These are phyloP conservation scores for Malus asiatica DNA, from an alignment of 306 rosid genomes.

Conservation along the genomic window DNA sequence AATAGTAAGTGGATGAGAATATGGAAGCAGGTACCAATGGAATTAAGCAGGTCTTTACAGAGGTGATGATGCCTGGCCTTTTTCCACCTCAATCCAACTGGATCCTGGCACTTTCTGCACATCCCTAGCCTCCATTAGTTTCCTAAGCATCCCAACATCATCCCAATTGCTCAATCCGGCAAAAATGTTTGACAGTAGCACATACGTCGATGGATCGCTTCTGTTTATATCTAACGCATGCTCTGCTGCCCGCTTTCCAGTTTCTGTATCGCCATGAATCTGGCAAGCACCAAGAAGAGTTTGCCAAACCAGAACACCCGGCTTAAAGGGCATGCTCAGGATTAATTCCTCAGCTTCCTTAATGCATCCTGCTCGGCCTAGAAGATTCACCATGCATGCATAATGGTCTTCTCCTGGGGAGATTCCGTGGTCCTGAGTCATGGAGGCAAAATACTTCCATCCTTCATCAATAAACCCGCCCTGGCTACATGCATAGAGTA, in stretches of 20 bases:
- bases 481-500: constrained; percentile 79
- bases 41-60: background rate
- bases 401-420: constrained; percentile 67
- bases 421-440: constrained; percentile 47
- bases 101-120: constrained; percentile 68
- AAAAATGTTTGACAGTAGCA: constrained; percentile 59
- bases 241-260: constrained; percentile 55
- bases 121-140: constrained; percentile 56
- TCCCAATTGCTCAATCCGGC: constrained; percentile 63
- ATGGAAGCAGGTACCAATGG: too few relatives aligned
- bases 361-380: constrained; percentile 56
- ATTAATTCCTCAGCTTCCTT: constrained; percentile 67
- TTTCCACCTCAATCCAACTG: constrained; percentile 47
- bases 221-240: constrained; percentile 35
- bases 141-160: constrained; percentile 40
- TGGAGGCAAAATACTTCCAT: constrained; percentile 52
- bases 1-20: too few relatives aligned
- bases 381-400: constrained; percentile 63
- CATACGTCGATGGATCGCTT: constrained; percentile 59
- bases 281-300: constrained; percentile 74
- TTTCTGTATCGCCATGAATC: constrained; percentile 49
- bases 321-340: constrained; percentile 43
- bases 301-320: constrained; percentile 65
- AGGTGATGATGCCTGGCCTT: background rate
- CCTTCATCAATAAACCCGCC: constrained; percentile 56